Conservation (phyloP, 1,284 basidiomycete genomes). For the Xerocomus cyaneibrunnescens region DNA sequence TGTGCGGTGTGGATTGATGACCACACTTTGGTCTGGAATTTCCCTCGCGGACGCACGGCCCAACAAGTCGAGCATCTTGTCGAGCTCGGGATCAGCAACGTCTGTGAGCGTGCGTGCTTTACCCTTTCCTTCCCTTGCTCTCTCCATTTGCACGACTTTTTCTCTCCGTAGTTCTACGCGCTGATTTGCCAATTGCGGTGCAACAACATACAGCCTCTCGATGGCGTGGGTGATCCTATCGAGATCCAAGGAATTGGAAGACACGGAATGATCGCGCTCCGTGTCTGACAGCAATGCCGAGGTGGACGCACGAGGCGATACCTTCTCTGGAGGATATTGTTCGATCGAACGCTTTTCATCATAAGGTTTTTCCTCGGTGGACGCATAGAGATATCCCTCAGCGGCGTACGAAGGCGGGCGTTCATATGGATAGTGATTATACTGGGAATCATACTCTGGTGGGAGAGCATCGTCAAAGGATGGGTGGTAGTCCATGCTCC, state of each 20-base stretch:
- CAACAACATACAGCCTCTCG: constrained; percentile 77
- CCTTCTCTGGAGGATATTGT: constrained; percentile 27
- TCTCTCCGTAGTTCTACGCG: constrained; percentile 75
- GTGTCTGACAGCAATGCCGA: background rate
- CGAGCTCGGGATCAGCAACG: constrained; percentile 53
- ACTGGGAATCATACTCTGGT: constrained; percentile 63
- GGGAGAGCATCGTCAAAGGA: constrained; percentile 50
- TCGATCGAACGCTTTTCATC: constrained; percentile 2
- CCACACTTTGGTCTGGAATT: constrained; percentile 65
- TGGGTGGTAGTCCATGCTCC: constrained; percentile 26
- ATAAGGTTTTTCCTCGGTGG: constrained; percentile 35
- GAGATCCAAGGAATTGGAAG: constrained; percentile 66
- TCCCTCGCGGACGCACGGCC: constrained; percentile 69
- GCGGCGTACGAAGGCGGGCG: constrained; percentile 63
- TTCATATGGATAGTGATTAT: constrained; percentile 37
- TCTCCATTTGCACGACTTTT: constrained; percentile 66
- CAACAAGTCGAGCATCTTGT: constrained; percentile 68
- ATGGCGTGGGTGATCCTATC: constrained; percentile 84
- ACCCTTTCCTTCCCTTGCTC: constrained; percentile 51
- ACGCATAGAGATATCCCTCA: constrained; percentile 30
- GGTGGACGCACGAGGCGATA: background rate
- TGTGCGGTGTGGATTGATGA: constrained; percentile 59
- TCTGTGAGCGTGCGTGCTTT: constrained; percentile 32
- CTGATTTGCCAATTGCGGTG: constrained; percentile 85
- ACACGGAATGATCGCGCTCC: constrained; percentile 43